Conservation (phyloP, 768 basidiomycete genomes). For the Boletus eberwhitei region DNA sequence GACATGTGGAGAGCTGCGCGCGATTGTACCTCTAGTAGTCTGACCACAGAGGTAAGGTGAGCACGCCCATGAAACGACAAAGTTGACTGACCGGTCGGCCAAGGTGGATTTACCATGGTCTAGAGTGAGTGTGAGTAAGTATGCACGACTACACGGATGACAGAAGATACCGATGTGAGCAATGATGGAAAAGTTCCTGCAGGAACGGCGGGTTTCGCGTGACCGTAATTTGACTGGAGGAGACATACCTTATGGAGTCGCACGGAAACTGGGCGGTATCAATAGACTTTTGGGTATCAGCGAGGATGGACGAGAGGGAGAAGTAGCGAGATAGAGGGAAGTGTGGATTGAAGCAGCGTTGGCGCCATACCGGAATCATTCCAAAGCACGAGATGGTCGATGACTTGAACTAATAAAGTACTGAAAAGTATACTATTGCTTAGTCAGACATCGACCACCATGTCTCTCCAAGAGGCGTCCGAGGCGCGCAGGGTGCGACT, state of each 20-base stretch:
- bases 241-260: slow-evolving; percentile 60
- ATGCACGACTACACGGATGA: neutral
- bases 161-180: slow-evolving; percentile 76
- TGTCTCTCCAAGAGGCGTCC: slow-evolving; percentile 73
- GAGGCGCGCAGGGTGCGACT: slow-evolving; percentile 81
- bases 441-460: slow-evolving; percentile 34
- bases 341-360: slow-evolving; percentile 11
- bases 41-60: slow-evolving; percentile 27
- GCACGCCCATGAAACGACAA: neutral
- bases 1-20: neutral
- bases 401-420: neutral
- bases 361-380: slow-evolving; percentile 34
- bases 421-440: slow-evolving; percentile 9
- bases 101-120: slow-evolving; percentile 97
- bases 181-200: slow-evolving; percentile 92
- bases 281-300: slow-evolving; percentile 34
- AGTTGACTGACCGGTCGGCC: slow-evolving; percentile 66
- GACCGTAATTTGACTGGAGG: neutral
- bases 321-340: slow-evolving; percentile 20
- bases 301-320: slow-evolving; percentile 26
- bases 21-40: slow-evolving; percentile 65
- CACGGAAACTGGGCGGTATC: slow-evolving; percentile 63
- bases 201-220: neutral
- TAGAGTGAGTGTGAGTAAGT: slow-evolving; percentile 25
- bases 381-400: neutral